These are phyloP conservation scores for Rosa lucieae DNA, from an alignment of 306 rosid species.

Conservation along the genomic window DNA sequence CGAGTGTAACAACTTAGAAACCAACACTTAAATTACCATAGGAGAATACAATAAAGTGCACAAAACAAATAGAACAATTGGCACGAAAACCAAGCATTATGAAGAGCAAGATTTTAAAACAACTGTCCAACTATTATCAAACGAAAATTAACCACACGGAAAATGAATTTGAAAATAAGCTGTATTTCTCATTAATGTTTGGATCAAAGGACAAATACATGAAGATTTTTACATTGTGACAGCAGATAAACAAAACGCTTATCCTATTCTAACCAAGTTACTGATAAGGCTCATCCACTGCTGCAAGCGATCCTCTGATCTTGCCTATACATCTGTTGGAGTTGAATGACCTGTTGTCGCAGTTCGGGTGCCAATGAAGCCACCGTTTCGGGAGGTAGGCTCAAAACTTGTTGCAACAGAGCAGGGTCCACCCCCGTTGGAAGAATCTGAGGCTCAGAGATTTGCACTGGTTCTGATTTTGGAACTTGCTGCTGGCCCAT, in stretches of 20 bases:
- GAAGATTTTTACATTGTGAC: neutral
- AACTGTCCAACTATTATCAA: no score
- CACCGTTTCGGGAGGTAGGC: slow-evolving; percentile 69
- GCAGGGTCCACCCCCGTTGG: slow-evolving; percentile 44
- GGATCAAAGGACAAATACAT: neutral
- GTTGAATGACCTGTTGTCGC: slow-evolving; percentile 70
- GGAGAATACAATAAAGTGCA: neutral
- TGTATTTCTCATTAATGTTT: neutral
- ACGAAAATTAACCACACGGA: neutral
- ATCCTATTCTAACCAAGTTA: neutral
- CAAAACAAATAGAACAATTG: no score
- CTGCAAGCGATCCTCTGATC: neutral
- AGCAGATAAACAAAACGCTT: neutral
- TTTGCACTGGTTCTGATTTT: neutral
- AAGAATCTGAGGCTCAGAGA: slow-evolving; percentile 4
- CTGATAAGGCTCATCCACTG: neutral
- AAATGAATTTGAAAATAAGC: neutral
- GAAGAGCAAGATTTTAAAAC: neutral
- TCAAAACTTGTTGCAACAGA: slow-evolving; percentile 71
- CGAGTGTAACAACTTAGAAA: no score
- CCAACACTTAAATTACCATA: neutral
- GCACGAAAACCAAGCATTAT: no score
- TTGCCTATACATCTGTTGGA: slow-evolving; percentile 40
- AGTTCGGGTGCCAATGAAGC: slow-evolving; percentile 63
- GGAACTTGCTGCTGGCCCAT: neutral